Conservation (phyloP, 495 filamentous ascomycete species). For the Aspergillus saccharolyticus region DNA sequence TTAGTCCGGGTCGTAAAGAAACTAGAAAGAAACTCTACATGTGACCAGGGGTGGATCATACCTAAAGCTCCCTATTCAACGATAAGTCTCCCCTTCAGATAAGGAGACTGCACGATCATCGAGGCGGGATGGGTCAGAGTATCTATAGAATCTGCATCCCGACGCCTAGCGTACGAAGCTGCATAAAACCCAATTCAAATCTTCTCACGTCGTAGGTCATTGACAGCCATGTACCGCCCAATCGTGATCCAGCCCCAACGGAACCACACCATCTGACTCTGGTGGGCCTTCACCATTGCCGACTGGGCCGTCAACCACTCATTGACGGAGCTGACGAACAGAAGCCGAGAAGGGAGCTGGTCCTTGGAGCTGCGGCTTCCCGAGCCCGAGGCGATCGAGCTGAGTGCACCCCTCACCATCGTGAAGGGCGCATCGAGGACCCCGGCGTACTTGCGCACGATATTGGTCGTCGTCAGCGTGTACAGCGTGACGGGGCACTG, state of each 20-base stretch:
- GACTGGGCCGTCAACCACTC: conserved; percentile 64
- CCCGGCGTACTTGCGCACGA: conserved; percentile 74
- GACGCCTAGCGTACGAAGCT: no score
- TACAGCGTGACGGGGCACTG: conserved; percentile 73
- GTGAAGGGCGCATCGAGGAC: conserved; percentile 69
- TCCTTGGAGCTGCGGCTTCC: conserved; percentile 30
- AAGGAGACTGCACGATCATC: not conserved
- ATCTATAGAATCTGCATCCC: not conserved
- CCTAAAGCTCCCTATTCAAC: not conserved
- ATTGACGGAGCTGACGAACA: conserved; percentile 63
- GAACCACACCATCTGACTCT: conserved; percentile 98
- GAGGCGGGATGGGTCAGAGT: no score
- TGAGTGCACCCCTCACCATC: conserved; percentile 42
- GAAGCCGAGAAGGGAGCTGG: conserved; percentile 45
- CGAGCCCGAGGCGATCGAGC: conserved; percentile 32
- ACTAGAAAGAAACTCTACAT: not conserved
- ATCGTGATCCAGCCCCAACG: conserved; percentile 91
- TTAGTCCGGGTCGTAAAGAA: not conserved
- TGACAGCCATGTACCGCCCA: conserved; percentile 92
- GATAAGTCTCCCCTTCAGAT: no score
- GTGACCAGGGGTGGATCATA: not conserved
- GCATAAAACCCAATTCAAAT: no score
- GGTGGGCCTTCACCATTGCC: conserved; percentile 83
- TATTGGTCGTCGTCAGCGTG: conserved; percentile 64
- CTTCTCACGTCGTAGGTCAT: conserved; percentile 70